Percentiles rank a stretch among this genome's conserved stretches.
Conservation (phyloP, 352 stramenopile species). For the Elongisporangium anandrum region DNA sequence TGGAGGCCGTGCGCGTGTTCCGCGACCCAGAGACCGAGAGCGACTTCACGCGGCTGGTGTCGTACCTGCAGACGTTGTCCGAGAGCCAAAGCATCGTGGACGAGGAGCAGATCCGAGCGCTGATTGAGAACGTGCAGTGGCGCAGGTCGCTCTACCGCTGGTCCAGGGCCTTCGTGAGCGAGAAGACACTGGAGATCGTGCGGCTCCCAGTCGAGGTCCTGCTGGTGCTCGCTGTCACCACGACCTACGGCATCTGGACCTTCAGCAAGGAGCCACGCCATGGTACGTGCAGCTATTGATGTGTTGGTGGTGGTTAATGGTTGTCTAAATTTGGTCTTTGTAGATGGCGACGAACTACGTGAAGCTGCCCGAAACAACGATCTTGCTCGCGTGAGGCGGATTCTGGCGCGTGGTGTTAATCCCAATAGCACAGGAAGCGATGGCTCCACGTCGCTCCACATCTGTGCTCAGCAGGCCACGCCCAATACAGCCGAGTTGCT, state of each 20-base stretch:
- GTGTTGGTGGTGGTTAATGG: not conserved
- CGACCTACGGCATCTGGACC: constrained; percentile 48
- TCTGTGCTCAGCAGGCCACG: constrained; percentile 76
- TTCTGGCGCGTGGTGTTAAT: constrained; percentile 58
- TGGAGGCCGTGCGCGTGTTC: constrained; percentile 45
- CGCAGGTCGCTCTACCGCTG: constrained; percentile 14
- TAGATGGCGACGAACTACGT: constrained; percentile 74
- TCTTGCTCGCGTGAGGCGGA: constrained; percentile 41
- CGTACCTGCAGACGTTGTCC: constrained; percentile 30
- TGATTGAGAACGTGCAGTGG: constrained; percentile 27
- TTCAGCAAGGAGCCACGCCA: constrained; percentile 71
- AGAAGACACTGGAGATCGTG: constrained; percentile 23
- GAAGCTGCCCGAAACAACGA: constrained; percentile 77
- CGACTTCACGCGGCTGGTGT: constrained; percentile 25
- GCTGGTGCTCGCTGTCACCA: constrained; percentile 41
- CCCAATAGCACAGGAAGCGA: constrained; percentile 48
- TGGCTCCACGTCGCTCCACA: constrained; percentile 67
- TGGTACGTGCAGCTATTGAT: constrained; percentile 27
- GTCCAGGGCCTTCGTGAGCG: constrained; percentile 15
- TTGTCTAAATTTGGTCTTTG: not conserved
- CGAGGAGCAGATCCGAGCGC: constrained; percentile 19
- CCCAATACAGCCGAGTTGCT: constrained; percentile 46
- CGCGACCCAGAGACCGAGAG: constrained; percentile 41
- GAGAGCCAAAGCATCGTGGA: constrained; percentile 18
- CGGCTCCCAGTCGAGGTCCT: constrained; percentile 42